Evolutionary conservation across 805 yeast species (phyloP).

Genomic region (Barnettozyma siamensis): DNA sequence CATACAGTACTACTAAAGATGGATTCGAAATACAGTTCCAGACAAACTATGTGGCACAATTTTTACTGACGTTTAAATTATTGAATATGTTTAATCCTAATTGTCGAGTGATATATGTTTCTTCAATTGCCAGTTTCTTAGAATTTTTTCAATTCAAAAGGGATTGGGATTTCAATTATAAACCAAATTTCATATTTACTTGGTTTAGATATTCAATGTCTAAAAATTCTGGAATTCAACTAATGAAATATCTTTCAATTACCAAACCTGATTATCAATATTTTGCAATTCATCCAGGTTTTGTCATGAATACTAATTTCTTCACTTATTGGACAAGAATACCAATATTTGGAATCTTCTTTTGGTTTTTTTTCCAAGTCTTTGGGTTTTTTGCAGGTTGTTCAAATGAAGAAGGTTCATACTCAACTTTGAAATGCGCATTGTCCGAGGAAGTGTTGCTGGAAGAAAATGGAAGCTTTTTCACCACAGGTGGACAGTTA

Average conservation of each 20-base stretch:
- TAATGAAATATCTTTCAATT: constrained; percentile 55
- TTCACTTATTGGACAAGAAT: constrained; percentile 73
- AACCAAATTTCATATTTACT: constrained; percentile 65
- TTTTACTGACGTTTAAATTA: constrained; percentile 57
- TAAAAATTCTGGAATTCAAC: constrained; percentile 73
- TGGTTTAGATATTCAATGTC: constrained; percentile 77
- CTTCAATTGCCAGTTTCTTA: constrained; percentile 58
- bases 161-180: constrained; percentile 43
- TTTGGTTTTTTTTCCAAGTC: constrained; percentile 65
- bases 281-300: constrained; percentile 75
- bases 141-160: constrained; percentile 43
- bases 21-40: constrained; percentile 77
- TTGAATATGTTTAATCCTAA: constrained; percentile 32
- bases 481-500: constrained; percentile 53
- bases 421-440: constrained; percentile 58
- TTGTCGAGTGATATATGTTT: constrained; percentile 50
- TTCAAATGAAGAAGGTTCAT: constrained; percentile 63
- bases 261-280: constrained; percentile 62
- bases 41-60: constrained; percentile 72
- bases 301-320: constrained; percentile 75
- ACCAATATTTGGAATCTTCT: constrained; percentile 70
- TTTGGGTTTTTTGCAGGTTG: constrained; percentile 69
- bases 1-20: constrained; percentile 56
- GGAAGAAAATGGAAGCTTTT: constrained; percentile 64
- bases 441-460: constrained; percentile 37